Conservation (phyloP, 805 yeast genomes). For the Kazachstania taianensis region DNA sequence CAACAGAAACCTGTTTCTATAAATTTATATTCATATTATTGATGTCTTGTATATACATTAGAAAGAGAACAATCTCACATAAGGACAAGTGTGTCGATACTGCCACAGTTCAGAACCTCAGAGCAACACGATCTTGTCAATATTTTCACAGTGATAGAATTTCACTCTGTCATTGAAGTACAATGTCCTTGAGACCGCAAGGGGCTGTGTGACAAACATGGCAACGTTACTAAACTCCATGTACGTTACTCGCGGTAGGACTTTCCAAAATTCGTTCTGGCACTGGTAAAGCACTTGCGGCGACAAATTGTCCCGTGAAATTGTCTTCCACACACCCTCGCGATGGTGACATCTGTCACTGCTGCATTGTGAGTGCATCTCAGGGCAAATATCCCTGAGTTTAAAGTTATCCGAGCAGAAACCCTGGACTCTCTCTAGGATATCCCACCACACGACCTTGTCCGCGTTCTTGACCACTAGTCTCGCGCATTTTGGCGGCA, state of each 20-base stretch:
- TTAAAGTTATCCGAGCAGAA: neutral
- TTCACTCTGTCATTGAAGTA: slow-evolving; percentile 11
- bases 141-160: slow-evolving; percentile 1
- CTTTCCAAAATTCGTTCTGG: slow-evolving; percentile 9
- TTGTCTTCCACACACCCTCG: no score
- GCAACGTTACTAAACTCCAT: slow-evolving; percentile 10
- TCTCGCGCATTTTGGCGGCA: slow-evolving; percentile 18
- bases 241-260: slow-evolving; percentile 8
- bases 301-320: neutral
- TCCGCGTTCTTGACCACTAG: slow-evolving; percentile 11
- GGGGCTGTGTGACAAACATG: slow-evolving; percentile 3
- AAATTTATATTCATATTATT: neutral
- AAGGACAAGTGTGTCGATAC: no score
- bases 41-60: neutral
- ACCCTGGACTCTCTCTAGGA: neutral
- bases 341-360: no score
- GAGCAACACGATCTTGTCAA: slow-evolving; percentile 1
- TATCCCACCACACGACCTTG: slow-evolving; percentile 22
- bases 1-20: neutral
- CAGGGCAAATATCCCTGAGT: neutral
- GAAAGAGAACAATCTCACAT: no score
- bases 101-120: neutral
- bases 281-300: slow-evolving; percentile 1
- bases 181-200: slow-evolving; percentile 15
- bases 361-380: neutral